These are phyloP conservation scores for Tolypocladium cylindrosporum DNA, from an alignment of 2,329 filamentous ascomycete species.

Conservation along the genomic window DNA sequence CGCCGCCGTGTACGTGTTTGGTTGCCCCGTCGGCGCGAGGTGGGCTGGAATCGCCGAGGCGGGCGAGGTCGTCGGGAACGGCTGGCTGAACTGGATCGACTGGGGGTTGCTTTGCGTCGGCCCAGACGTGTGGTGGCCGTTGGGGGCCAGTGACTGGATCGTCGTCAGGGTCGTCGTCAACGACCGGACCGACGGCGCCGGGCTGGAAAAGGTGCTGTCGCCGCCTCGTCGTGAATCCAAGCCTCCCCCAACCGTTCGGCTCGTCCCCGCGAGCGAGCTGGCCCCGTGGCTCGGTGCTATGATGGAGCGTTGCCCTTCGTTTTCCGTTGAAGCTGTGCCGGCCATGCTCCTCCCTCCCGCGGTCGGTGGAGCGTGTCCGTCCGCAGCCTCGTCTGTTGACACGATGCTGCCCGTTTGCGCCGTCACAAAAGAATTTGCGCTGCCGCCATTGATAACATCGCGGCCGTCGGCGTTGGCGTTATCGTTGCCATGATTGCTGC, in stretches of 20 bases:
- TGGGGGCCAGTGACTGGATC: conserved; percentile 64
- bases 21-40: conserved; percentile 47
- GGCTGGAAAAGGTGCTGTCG: conserved; percentile 72
- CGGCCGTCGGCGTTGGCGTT: conserved; percentile 11
- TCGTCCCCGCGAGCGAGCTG: conserved; percentile 62
- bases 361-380: conserved; percentile 46
- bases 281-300: conserved; percentile 63
- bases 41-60: conserved; percentile 66
- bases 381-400: conserved; percentile 51
- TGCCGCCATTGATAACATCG: conserved; percentile 24
- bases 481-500: conserved; percentile 13
- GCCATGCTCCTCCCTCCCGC: conserved; percentile 64
- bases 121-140: conserved; percentile 28
- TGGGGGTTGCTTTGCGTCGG: conserved; percentile 30
- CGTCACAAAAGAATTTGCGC: conserved; percentile 45
- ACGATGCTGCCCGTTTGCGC: conserved; percentile 42
- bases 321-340: conserved; percentile 75
- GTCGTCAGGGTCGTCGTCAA: conserved; percentile 78
- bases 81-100: conserved; percentile 54
- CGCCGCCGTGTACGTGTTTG: conserved; percentile 65
- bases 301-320: conserved; percentile 65
- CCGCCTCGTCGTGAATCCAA: conserved; percentile 60
- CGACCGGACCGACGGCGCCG: conserved; percentile 69
- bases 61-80: conserved; percentile 53
- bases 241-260: conserved; percentile 56